Base-by-base conservation (phyloP, 2,329 filamentous ascomycete genomes). In the Cladosporium austrohemisphaericum region DNA sequence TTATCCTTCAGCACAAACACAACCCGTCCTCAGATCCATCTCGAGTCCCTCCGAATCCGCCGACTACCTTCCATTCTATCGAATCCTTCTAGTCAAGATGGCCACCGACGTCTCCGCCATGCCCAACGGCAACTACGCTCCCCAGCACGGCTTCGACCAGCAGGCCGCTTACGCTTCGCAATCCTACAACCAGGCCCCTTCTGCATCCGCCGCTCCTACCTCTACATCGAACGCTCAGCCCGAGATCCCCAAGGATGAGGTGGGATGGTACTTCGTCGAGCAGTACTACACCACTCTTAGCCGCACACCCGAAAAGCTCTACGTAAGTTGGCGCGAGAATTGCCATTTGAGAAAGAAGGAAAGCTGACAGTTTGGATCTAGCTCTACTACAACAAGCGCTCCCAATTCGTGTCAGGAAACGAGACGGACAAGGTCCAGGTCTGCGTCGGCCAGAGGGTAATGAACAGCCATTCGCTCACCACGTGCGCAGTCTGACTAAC, bases 241-340 rank as follows among this genome's bases (percentile, higher is more conserved):
- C 19, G 73, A 76, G 35, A 78, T 81, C 55, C 76, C 75, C 62
- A 96, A 95, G 76, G 90, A 95, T 69, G 89, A 97, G 75, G 90
- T 98, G 60, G 93, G 90, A 71, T 98, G 93, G 93, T 97, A 92
- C 76, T 98, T 98, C 62, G 93, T 98, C 52, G 91, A 97, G 80
- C 90, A 95, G 72, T 98, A 96, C 78, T 98, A 98, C 75, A 97
- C 88, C 61, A 98, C 90, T 55, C 76, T 98, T 66, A 96, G 91
- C 82, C 91, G 92, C 73, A 87, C 77, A 58, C 91, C 93, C 18
- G 90, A 95, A 67, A 94, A 93, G 73, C 86, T 98, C 63, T 92
- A 90, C 67, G 75, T 78, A 66, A 62, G 73, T 66, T 22, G 14
- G n/a, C 36, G 14, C 4, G 35, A 25, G 41, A 29, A 14, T 37